Percentiles rank a stretch among this genome's conserved stretches.
Evolutionary conservation across 352 stramenopile species (phyloP).

Genomic region (Globisporangium perplexum): DNA sequence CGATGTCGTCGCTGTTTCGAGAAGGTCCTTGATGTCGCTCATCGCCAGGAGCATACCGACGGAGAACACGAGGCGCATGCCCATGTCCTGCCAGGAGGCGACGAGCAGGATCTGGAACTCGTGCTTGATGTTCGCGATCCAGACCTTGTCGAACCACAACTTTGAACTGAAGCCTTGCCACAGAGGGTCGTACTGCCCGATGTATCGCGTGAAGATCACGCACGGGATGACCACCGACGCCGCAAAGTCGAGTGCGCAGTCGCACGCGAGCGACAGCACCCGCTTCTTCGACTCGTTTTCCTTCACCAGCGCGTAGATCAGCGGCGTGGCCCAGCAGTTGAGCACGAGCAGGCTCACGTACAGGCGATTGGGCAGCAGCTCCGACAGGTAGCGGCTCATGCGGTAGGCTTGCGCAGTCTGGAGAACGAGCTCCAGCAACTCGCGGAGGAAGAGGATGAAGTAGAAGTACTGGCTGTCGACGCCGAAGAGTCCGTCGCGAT

Average conservation of each 20-base stretch:
- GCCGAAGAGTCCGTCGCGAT: too few relatives aligned
- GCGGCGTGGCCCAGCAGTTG: conserved; percentile 19
- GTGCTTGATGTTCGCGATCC: conserved; percentile 22
- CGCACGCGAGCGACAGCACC: conserved; percentile 5
- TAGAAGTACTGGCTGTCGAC: too few relatives aligned
- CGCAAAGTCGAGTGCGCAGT: conserved; percentile 15
- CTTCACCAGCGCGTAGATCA: conserved; percentile 1
- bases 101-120: conserved; percentile 23
- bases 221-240: conserved; percentile 9
- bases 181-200: conserved; percentile 3
- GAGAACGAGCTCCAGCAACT: too few relatives aligned
- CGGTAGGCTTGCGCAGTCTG: conserved; percentile 20
- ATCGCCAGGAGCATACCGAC: conserved; percentile 23
- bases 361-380: conserved; percentile 2
- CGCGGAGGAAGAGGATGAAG: too few relatives aligned
- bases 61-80: conserved; percentile 30
- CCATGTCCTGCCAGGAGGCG: conserved; percentile 24
- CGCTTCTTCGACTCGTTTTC: conserved; percentile 7
- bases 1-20: neutral
- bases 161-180: neutral
- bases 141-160: conserved; percentile 20
- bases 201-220: conserved; percentile 8
- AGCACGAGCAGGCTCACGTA: conserved; percentile 7
- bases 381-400: conserved; percentile 9
- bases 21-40: conserved; percentile 24